Evolutionary conservation across 768 basidiomycete species (phyloP), one percentile per base, ranked within the genome.

Genomic region (Fomitopsis serialis): DNA sequence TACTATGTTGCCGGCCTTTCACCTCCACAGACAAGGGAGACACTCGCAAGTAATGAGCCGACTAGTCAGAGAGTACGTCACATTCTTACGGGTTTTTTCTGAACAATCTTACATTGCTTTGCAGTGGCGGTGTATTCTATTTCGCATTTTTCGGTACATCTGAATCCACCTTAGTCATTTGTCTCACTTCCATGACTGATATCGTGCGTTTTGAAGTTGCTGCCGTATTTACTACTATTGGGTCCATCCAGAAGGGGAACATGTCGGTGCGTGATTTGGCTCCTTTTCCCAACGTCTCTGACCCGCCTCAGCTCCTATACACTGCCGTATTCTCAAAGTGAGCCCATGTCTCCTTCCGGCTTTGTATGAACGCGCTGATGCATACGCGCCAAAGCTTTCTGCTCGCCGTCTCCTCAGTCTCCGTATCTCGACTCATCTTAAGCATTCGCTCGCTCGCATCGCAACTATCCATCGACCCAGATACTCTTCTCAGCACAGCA

Each of bases 401-500:
- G 19, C 56, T 60, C 5, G 34, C 23, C 44, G 45, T 60, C 25
- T 49, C 57, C 2, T 63, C 66, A 9, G 57, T 73, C 23, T 63
- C 70, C 11, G 68, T 73, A 23, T 71, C 69, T 29, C 67, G 67
- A 11, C 64, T 70, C 19, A 71, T 73, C 69, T 66, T 76, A 37
- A 71, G 67, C 53, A 72, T 74, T 42, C 67, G 70, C 45, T 75
- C 74, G 1, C 61, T 78, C 19, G 72, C 77, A 12, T 63, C 69
- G 3, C 62, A 65, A 17, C 60, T 72, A 13, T 70, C 74, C 32
- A 72, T 76, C 4, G 70, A 73, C 27, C 68, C 73, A 1, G 66
- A 68, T 8, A 78, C 72, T 74, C 61, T 78, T 9, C 67, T 79
- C 22, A 77, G 68, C 58, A 70, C 74, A 52, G 69, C 72, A 5